These are phyloP conservation scores for Nematocida parisii DNA, from an alignment of 371 early-diverging fungal species.

Conservation along the genomic window DNA sequence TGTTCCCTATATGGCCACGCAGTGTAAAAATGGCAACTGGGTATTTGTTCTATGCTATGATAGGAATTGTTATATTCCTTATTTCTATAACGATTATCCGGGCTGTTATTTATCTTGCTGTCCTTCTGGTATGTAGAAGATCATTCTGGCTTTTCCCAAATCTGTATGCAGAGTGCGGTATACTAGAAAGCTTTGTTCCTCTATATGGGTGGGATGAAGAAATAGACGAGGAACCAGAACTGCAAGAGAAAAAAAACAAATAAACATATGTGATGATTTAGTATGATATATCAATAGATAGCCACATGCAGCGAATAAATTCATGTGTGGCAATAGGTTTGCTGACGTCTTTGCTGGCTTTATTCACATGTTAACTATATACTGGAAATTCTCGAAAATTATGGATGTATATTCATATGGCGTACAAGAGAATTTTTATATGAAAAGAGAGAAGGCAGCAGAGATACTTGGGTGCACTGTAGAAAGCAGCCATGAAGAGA, in stretches of 20 bases:
- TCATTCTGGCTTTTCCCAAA: slow-evolving; percentile 99
- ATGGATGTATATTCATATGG: too few species aligned
- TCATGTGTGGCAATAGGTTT: too few species aligned
- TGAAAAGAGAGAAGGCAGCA: slow-evolving; percentile 70
- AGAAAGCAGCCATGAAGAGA: slow-evolving; percentile 76
- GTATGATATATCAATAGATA: too few species aligned
- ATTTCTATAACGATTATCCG: slow-evolving; percentile 82
- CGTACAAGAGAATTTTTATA: slow-evolving; percentile 17
- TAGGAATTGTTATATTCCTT: slow-evolving; percentile 78
- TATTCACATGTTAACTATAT: too few species aligned
- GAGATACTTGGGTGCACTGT: slow-evolving; percentile 80
- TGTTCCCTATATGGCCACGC: slow-evolving; percentile 96
- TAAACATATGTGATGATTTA: background rate
- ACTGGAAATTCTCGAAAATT: too few species aligned
- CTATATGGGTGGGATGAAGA: slow-evolving; percentile 77
- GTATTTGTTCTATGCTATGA: slow-evolving; percentile 73
- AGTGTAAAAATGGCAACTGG: slow-evolving; percentile 79
- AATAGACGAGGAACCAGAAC: slow-evolving; percentile 38
- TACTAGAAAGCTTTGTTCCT: slow-evolving; percentile 92
- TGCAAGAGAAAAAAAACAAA: slow-evolving; percentile 3
- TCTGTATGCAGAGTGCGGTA: slow-evolving; percentile 91
- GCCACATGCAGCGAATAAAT: too few species aligned
- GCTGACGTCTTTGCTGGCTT: too few species aligned
- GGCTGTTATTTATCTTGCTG: slow-evolving; percentile 76
- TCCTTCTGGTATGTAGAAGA: slow-evolving; percentile 76